phyloP scores from a whole-genome alignment of 441 rosid species.

The Populus hybrid region DNA sequence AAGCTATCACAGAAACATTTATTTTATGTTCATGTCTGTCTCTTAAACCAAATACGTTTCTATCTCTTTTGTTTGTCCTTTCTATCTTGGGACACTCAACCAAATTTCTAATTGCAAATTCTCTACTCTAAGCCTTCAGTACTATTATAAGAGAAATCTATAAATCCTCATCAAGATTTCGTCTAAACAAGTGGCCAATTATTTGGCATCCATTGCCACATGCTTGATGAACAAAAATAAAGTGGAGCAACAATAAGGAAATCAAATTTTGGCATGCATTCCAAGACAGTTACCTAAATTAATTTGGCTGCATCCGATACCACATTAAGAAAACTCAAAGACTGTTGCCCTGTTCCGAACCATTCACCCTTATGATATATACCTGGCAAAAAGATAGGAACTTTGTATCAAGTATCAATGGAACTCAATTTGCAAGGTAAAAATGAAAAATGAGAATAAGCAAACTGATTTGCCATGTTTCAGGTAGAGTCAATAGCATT shows the following conservation, averaged over 20 bases:
- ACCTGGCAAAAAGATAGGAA: conserved; percentile 33
- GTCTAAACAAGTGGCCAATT: too few species aligned
- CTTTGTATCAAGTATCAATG: background rate
- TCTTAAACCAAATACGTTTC: too few species aligned
- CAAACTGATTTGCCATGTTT: background rate
- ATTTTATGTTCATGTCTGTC: too few species aligned
- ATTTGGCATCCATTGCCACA: background rate
- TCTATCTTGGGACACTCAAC: too few species aligned
- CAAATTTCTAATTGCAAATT: too few species aligned
- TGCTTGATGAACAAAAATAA: background rate
- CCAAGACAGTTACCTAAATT: conserved; percentile 12
- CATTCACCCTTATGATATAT: conserved; percentile 44
- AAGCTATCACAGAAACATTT: too few species aligned
- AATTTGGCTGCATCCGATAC: background rate
- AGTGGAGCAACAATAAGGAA: background rate
- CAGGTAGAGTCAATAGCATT: background rate
- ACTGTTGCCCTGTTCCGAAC: conserved; percentile 22
- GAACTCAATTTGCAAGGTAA: background rate
- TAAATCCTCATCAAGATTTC: background rate
- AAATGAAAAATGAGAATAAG: background rate
- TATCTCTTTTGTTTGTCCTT: too few species aligned
- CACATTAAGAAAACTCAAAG: background rate
- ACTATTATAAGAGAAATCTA: too few species aligned
- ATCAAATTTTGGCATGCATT: background rate
- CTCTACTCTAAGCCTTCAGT: too few species aligned